phyloP scores from a whole-genome alignment of 129 eudicot genomes.

The Pulicaria dysenterica region DNA sequence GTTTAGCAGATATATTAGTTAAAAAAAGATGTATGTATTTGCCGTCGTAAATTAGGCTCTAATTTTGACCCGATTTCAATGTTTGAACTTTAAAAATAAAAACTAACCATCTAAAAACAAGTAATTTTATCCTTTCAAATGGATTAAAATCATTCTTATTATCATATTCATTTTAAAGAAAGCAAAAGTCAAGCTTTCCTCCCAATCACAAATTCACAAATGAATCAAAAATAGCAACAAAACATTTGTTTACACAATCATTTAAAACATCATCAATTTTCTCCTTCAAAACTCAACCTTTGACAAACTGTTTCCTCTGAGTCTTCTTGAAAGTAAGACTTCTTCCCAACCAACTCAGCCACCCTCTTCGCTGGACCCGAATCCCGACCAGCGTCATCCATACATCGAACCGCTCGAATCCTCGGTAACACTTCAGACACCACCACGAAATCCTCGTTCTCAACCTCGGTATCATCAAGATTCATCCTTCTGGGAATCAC shows the following conservation, averaged over 20 bases:
- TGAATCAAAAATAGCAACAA: slow-evolving; percentile 15
- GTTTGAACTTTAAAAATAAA: not conserved
- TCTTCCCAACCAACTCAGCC: slow-evolving; percentile 71
- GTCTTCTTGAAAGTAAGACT: slow-evolving; percentile 55
- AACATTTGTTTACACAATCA: slow-evolving; percentile 33
- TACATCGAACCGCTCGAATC: slow-evolving; percentile 50
- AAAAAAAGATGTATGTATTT: too few relatives aligned
- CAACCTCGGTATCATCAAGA: slow-evolving; percentile 38
- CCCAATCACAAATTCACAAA: slow-evolving; percentile 17
- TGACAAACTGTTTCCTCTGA: slow-evolving; percentile 58
- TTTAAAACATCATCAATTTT: slow-evolving; percentile 43
- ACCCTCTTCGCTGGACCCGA: slow-evolving; percentile 90
- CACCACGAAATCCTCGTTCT: not conserved
- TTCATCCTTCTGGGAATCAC: slow-evolving; percentile 48
- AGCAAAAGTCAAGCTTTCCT: slow-evolving; percentile 51
- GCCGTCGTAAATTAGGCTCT: too few relatives aligned
- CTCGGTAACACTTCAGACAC: slow-evolving; percentile 27
- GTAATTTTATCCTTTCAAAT: not conserved
- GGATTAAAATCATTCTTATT: not conserved
- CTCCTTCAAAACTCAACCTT: slow-evolving; percentile 56
- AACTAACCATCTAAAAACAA: not conserved
- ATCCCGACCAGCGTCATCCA: slow-evolving; percentile 62
- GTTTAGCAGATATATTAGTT: too few relatives aligned
- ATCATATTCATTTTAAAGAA: slow-evolving; percentile 35
- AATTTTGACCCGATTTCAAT: too few relatives aligned